A percentile compares a stretch with the other conserved stretches of the same genome.
These are phyloP conservation scores for Fusarium sp. DNA, from an alignment of 2,329 filamentous ascomycete species.

Conservation along the genomic window DNA sequence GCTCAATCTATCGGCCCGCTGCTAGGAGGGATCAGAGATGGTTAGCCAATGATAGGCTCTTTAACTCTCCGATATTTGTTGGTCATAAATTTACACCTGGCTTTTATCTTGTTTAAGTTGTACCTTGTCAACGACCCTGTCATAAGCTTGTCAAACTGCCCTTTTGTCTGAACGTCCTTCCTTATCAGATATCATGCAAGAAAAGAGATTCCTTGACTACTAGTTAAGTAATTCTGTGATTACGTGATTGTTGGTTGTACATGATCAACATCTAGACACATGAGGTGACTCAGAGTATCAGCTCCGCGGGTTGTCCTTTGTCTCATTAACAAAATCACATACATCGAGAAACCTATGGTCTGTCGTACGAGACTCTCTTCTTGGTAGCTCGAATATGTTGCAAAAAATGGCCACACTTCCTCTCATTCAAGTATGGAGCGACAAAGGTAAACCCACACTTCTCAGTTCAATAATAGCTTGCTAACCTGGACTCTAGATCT, in stretches of 20 bases:
- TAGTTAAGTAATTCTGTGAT: neutral
- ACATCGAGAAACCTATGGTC: neutral
- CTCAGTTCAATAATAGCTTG: neutral
- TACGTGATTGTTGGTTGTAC: neutral
- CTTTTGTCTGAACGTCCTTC: neutral
- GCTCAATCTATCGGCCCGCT: neutral
- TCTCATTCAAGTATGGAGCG: neutral
- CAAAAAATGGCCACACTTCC: neutral
- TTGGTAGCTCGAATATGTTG: neutral
- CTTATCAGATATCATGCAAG: neutral
- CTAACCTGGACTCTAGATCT: neutral
- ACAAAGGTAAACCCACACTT: neutral
- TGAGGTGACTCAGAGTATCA: neutral
- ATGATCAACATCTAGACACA: neutral
- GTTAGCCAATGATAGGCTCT: neutral
- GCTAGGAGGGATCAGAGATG: neutral
- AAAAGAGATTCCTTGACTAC: neutral
- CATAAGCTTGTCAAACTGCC: neutral
- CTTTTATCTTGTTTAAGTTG: neutral
- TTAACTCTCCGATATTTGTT: neutral
- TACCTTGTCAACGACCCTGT: neutral
- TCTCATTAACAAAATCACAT: neutral
- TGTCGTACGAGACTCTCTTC: neutral
- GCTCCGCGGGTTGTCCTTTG: neutral
- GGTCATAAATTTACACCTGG: neutral